These are phyloP conservation scores for Cladosporium sp. DNA, from an alignment of 2,329 filamentous ascomycete genomes.

Conservation along the genomic window DNA sequence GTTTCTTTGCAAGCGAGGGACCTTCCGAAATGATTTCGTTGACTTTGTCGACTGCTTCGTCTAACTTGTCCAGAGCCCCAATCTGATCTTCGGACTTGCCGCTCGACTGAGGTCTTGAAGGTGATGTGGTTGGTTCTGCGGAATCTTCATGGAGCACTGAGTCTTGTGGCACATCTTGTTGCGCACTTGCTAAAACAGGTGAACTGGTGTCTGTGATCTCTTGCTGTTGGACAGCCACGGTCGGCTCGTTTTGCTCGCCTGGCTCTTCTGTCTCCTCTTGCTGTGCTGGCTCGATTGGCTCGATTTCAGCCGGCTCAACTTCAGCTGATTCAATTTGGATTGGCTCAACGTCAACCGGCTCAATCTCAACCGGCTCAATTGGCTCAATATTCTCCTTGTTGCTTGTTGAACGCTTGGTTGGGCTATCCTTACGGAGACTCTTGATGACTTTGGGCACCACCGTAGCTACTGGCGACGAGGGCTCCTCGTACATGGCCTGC, in stretches of 20 bases:
- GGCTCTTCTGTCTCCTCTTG: background rate
- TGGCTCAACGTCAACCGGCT: conserved; percentile 16
- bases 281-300: background rate
- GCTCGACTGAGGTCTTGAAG: background rate
- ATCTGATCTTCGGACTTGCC: conserved; percentile 34
- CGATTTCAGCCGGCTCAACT: background rate
- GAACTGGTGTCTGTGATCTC: background rate
- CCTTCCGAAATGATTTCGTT: conserved; percentile 28
- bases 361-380: conserved; percentile 17
- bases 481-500: conserved; percentile 12
- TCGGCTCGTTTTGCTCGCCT: background rate
- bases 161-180: background rate
- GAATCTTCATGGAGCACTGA: background rate
- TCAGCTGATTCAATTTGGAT: no score
- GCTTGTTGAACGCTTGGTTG: conserved; percentile 26
- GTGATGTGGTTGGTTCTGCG: conserved; percentile 12
- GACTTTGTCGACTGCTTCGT: conserved; percentile 49
- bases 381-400: conserved; percentile 32
- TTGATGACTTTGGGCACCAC: conserved; percentile 23
- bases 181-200: background rate
- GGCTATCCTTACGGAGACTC: conserved; percentile 22
- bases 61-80: conserved; percentile 48
- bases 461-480: conserved; percentile 18
- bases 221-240: background rate
- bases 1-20: conserved; percentile 27